Percentiles rank a stretch among this genome's conserved stretches.
These are phyloP conservation scores for Gypsophila paniculata DNA, from an alignment of 179 eudicot species.

Conservation along the genomic window DNA sequence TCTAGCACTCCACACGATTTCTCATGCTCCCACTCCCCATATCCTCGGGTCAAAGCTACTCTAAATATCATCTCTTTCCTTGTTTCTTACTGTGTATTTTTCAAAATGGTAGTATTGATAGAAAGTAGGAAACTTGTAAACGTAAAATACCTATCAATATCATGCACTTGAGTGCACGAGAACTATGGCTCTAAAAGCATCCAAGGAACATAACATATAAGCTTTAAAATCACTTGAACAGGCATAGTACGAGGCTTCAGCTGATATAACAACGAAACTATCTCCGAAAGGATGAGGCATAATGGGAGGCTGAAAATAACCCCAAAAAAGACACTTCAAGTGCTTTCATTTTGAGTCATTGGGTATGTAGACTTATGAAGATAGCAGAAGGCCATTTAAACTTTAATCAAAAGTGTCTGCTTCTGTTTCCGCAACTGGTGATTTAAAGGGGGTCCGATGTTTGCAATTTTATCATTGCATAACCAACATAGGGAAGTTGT, in stretches of 20 bases:
- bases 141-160: neutral
- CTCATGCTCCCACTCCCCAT: too few species aligned
- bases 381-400: neutral
- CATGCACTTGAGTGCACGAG: neutral
- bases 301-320: neutral
- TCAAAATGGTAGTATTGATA: neutral
- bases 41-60: too few species aligned
- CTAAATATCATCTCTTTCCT: too few species aligned
- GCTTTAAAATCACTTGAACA: conserved; percentile 6
- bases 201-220: neutral
- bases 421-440: too few species aligned
- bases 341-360: neutral
- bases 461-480: too few species aligned
- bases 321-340: neutral
- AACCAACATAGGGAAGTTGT: too few species aligned
- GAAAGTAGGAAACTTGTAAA: neutral
- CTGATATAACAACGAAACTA: neutral
- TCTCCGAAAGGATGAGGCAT: neutral
- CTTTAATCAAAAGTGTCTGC: neutral
- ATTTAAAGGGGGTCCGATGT: neutral
- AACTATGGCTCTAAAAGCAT: neutral
- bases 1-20: too few species aligned
- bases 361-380: neutral
- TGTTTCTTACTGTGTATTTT: too few species aligned
- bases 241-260: neutral